Evolutionary conservation across 2,329 filamentous ascomycete genomes (phyloP).

Genomic region (Exophiala alcalophila): DNA sequence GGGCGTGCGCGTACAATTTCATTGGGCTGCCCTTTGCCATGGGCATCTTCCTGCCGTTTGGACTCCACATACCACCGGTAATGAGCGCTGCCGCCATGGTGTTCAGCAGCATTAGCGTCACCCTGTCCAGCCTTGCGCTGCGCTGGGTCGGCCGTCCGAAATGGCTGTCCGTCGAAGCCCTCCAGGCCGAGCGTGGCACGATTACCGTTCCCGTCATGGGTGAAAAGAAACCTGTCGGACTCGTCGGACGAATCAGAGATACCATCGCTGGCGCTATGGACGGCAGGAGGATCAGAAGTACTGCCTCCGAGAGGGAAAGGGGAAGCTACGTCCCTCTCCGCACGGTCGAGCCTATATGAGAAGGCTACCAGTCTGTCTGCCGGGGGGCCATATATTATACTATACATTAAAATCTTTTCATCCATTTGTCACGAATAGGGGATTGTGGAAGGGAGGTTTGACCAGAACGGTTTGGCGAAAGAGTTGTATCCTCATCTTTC

Average conservation of each 20-base stretch:
- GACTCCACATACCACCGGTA: slow-evolving; percentile 75
- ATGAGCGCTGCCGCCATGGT: slow-evolving; percentile 95
- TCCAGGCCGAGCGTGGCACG: slow-evolving; percentile 55
- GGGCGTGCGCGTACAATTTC: slow-evolving; percentile 91
- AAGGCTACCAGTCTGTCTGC: too few relatives aligned
- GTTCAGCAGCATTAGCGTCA: slow-evolving; percentile 86
- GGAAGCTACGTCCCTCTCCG: slow-evolving; percentile 44
- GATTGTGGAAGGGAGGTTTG: too few relatives aligned
- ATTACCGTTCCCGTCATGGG: slow-evolving; percentile 24
- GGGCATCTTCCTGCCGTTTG: slow-evolving; percentile 90
- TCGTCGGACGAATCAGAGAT: slow-evolving; percentile 27
- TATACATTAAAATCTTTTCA: too few relatives aligned
- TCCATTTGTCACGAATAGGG: too few relatives aligned
- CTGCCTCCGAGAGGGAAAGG: slow-evolving; percentile 31
- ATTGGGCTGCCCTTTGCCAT: slow-evolving; percentile 93
- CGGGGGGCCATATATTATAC: too few relatives aligned
- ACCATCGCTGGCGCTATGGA: slow-evolving; percentile 22
- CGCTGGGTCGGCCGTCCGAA: slow-evolving; percentile 80
- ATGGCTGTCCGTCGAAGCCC: slow-evolving; percentile 76
- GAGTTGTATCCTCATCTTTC: too few relatives aligned
- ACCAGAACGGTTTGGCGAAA: too few relatives aligned
- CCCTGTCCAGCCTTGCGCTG: slow-evolving; percentile 75
- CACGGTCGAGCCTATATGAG: slow-evolving; percentile 46
- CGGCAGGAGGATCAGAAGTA: too few relatives aligned
- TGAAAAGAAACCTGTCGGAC: slow-evolving; percentile 22